Conservation (phyloP, 139 green algal genomes). For the Nannochloris sp. region DNA sequence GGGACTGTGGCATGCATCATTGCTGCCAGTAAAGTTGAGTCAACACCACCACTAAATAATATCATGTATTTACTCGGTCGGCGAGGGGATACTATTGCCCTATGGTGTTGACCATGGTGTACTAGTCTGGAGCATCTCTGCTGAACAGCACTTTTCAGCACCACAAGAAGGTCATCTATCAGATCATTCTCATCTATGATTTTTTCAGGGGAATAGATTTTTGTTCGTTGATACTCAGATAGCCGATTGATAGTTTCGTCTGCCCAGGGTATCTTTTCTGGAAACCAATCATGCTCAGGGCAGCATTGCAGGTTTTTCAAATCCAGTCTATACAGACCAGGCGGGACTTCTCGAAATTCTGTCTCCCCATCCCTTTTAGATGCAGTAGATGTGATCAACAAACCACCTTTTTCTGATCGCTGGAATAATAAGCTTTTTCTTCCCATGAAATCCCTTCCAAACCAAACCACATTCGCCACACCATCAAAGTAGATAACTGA, state of each 20-base stretch:
- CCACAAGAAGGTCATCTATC: too few relatives aligned
- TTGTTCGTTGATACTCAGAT: not conserved
- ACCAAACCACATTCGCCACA: slow-evolving; percentile 43
- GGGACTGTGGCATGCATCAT: slow-evolving; percentile 54
- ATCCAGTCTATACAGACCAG: not conserved
- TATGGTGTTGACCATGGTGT: too few relatives aligned
- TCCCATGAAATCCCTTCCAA: slow-evolving; percentile 64
- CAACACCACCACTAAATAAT: slow-evolving; percentile 83
- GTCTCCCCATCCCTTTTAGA: too few relatives aligned
- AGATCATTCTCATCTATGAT: too few relatives aligned
- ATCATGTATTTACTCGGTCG: slow-evolving; percentile 32
- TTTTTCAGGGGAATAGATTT: not conserved
- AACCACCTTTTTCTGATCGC: slow-evolving; percentile 33
- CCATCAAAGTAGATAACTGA: slow-evolving; percentile 67
- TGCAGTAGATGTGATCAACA: too few relatives aligned
- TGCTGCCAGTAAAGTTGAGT: slow-evolving; percentile 74
- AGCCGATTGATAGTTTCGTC: not conserved
- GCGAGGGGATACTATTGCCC: too few relatives aligned
- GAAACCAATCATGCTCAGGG: not conserved
- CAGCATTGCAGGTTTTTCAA: not conserved
- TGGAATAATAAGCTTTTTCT: slow-evolving; percentile 51
- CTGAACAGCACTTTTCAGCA: too few relatives aligned
- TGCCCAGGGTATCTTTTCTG: not conserved
- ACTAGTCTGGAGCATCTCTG: too few relatives aligned
- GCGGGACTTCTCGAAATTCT: not conserved